Conservation (phyloP, 441 rosid species). For the Populus hybrid region DNA sequence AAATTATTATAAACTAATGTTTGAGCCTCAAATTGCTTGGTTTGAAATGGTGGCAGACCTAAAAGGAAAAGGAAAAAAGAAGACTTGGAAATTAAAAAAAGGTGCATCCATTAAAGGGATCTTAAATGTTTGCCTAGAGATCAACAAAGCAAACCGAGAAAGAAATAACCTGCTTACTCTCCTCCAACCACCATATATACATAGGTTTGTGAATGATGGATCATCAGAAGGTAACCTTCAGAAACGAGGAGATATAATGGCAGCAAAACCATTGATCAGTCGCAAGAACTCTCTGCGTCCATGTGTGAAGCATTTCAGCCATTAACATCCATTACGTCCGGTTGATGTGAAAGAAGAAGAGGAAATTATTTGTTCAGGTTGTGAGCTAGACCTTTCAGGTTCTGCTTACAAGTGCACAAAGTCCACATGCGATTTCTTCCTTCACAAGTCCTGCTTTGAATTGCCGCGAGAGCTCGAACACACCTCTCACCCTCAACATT, state of each 20-base stretch:
- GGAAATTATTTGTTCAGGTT: slow-evolving; percentile 20
- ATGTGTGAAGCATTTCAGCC: slow-evolving; percentile 25
- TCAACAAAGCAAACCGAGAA: neutral
- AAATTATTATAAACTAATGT: neutral
- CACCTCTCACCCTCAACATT: slow-evolving; percentile 13
- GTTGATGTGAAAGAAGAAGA: slow-evolving; percentile 15
- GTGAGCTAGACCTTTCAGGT: slow-evolving; percentile 23
- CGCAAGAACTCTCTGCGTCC: slow-evolving; percentile 10
- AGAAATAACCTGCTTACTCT: neutral
- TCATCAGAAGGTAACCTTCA: neutral
- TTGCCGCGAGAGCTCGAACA: slow-evolving; percentile 15
- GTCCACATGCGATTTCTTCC: slow-evolving; percentile 13
- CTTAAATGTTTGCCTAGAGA: neutral
- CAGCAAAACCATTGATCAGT: neutral
- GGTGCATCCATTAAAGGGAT: neutral
- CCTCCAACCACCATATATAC: neutral
- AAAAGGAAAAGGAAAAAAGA: no score
- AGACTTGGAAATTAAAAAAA: neutral
- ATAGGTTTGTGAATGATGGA: neutral
- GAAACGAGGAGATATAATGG: neutral
- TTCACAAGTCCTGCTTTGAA: slow-evolving; percentile 25
- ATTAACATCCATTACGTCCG: slow-evolving; percentile 18
- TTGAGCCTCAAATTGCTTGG: neutral
- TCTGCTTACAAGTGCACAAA: slow-evolving; percentile 34
- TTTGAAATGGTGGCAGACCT: neutral